Evolutionary conservation across 441 rosid species (phyloP), one percentile per base, ranked within the genome.

Genomic region (Manihot esculenta): DNA sequence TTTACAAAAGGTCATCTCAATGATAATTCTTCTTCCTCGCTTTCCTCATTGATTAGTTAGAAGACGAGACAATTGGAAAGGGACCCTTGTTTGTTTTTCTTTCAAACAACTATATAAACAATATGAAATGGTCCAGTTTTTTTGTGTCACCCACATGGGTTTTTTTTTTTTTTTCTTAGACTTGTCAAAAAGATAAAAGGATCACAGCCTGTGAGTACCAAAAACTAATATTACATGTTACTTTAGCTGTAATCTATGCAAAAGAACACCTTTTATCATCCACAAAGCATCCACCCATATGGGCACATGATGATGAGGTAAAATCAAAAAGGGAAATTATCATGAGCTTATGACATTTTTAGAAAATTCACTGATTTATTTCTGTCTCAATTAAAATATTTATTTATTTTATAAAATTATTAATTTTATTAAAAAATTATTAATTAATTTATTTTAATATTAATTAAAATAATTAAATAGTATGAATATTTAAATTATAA

Each of bases 101-200:
- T 33, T 33, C 38, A 59, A 57, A 48, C 49, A 64, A 64, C n/a
- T n/a, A n/a, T n/a, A n/a, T n/a, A n/a, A 49, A 24, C 3, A 20
- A 15, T 18, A 15, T 38, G 10, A 1, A 62, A 18, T 47, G 77
- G 69, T 51, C 64, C 58, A 14, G 0, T 4, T 38, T 38, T 38
- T 13, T 42, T 42, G 20, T 56, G 41, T 58, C 53, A 57, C 44
- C 58, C 53, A 45, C 72, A 14, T 24, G 64, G 21, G 53, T 14
- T 61, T 73, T 70, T 70, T 26, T 44, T 1, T 44, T 63, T 14
- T 45, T 45, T 4, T 61, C 53, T 57, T 58, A 66, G 49, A 72
- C 76, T 69, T 70, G 62, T 66, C 72, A 66, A 54, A 74, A 35
- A 42, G 35, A 27, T 26, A 13, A 27, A 47, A 13, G 7, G 42